phyloP scores from a whole-genome alignment of 805 yeast species.

The Candida pini region DNA sequence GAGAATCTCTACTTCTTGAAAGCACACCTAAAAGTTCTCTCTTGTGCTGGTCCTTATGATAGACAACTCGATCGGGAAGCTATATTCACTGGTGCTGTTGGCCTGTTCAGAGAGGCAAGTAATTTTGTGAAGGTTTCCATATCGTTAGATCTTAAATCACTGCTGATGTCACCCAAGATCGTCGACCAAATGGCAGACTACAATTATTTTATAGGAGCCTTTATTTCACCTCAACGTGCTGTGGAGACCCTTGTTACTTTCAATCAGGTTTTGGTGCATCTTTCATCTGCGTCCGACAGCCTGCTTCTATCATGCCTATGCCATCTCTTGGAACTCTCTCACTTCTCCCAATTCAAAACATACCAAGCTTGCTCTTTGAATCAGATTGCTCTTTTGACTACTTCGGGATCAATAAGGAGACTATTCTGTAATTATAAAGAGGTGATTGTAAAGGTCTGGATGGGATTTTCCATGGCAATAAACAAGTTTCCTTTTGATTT shows the following conservation, averaged over 20 bases:
- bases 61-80: too few species aligned
- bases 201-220: conserved; percentile 24
- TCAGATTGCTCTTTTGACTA: conserved; percentile 18
- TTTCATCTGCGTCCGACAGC: conserved; percentile 29
- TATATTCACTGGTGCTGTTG: too few species aligned
- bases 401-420: conserved; percentile 6
- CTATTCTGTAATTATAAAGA: conserved; percentile 30
- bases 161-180: conserved; percentile 2
- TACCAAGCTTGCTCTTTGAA: conserved; percentile 28
- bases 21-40: conserved; percentile 30
- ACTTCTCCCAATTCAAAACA: conserved; percentile 25
- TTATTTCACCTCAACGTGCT: conserved; percentile 32
- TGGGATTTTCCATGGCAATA: conserved; percentile 27
- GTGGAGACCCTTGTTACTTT: conserved; percentile 36
- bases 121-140: conserved; percentile 21
- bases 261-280: conserved; percentile 28
- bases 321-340: conserved; percentile 37
- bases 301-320: conserved; percentile 32
- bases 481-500: conserved; percentile 35
- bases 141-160: conserved; percentile 10
- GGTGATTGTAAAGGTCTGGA: conserved; percentile 41
- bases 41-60: too few species aligned
- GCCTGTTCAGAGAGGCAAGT: conserved; percentile 8
- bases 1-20: conserved; percentile 29
- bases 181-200: conserved; percentile 26